Percentiles rank a stretch among this genome's conserved stretches.
Conservation (phyloP, 1,284 basidiomycete genomes). For the Apiotrichum brassicae region DNA sequence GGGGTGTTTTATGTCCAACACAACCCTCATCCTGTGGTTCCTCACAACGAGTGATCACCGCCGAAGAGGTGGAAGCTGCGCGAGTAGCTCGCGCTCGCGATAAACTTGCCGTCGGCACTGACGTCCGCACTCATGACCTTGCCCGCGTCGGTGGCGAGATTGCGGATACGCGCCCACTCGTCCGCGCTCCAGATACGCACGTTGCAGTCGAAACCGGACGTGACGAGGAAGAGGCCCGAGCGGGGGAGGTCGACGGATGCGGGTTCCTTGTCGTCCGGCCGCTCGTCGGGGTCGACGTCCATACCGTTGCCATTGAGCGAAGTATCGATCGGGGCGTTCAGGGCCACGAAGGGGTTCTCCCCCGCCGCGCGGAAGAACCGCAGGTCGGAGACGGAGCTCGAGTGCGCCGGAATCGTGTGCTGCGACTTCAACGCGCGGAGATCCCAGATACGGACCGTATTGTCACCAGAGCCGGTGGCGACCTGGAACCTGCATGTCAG, state of each 20-base stretch:
- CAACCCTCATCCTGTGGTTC: too few relatives aligned
- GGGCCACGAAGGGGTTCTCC: slow-evolving; percentile 33
- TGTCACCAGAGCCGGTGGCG: slow-evolving; percentile 92
- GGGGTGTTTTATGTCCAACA: too few relatives aligned
- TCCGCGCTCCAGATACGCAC: slow-evolving; percentile 97
- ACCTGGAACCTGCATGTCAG: slow-evolving; percentile 71
- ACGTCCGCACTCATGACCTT: slow-evolving; percentile 99
- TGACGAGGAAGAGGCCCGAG: slow-evolving; percentile 86
- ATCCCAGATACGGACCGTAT: slow-evolving; percentile 98
- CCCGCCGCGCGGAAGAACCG: slow-evolving; percentile 68
- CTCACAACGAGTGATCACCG: slow-evolving; percentile 51
- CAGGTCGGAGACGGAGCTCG: slow-evolving; percentile 88
- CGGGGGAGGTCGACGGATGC: slow-evolving; percentile 50
- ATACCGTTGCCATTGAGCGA: slow-evolving; percentile 36
- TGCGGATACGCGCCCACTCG: slow-evolving; percentile 89
- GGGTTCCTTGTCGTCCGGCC: slow-evolving; percentile 33
- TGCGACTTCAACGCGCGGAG: slow-evolving; percentile 81
- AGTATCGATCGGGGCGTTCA: slow-evolving; percentile 17
- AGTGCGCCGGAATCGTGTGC: slow-evolving; percentile 96
- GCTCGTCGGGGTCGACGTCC: slow-evolving; percentile 15
- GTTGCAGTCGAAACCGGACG: slow-evolving; percentile 88
- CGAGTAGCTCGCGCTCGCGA: slow-evolving; percentile 86
- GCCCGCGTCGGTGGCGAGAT: slow-evolving; percentile 84
- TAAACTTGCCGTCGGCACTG: slow-evolving; percentile 68
- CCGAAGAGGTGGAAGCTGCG: slow-evolving; percentile 86